Conservation (phyloP, 805 yeast genomes). For the Ascoidea rubescens region DNA sequence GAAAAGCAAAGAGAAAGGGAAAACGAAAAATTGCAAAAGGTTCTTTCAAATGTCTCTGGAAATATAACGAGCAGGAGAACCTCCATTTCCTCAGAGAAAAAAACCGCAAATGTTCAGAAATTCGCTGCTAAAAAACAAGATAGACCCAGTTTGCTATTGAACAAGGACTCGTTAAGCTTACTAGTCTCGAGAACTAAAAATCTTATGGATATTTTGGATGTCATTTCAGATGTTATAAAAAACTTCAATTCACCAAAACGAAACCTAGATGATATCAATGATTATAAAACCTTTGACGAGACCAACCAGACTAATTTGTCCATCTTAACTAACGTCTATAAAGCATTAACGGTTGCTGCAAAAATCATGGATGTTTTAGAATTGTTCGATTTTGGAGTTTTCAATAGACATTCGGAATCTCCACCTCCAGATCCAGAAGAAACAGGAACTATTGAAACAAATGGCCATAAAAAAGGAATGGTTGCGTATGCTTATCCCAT, state of each 20-base stretch:
- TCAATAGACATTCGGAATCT: conserved; percentile 17
- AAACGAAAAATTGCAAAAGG: conserved; percentile 24
- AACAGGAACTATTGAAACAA: conserved; percentile 4
- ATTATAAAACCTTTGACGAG: not conserved
- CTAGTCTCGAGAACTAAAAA: conserved; percentile 24
- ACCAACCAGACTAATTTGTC: conserved; percentile 30
- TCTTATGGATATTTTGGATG: conserved; percentile 24
- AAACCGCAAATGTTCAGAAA: not conserved
- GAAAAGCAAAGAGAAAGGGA: conserved; percentile 21
- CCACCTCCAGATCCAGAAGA: conserved; percentile 16
- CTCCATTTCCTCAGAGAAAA: not conserved
- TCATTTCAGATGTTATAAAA: conserved; percentile 26
- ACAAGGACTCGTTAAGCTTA: conserved; percentile 28
- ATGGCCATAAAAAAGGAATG: conserved; percentile 1
- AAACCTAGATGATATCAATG: conserved; percentile 14
- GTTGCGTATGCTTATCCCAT: conserved; percentile 15
- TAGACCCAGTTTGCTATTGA: conserved; percentile 32
- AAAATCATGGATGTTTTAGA: conserved; percentile 39
- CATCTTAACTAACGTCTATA: conserved; percentile 38
- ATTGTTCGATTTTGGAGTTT: conserved; percentile 47
- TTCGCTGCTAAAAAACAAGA: conserved; percentile 3
- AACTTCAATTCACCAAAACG: conserved; percentile 17
- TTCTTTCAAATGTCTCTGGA: conserved; percentile 1
- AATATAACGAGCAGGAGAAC: conserved; percentile 7
- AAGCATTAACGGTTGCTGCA: conserved; percentile 33